Evolutionary conservation across 1,284 basidiomycete species (phyloP).

Genomic region (Polyporus tsugae): DNA sequence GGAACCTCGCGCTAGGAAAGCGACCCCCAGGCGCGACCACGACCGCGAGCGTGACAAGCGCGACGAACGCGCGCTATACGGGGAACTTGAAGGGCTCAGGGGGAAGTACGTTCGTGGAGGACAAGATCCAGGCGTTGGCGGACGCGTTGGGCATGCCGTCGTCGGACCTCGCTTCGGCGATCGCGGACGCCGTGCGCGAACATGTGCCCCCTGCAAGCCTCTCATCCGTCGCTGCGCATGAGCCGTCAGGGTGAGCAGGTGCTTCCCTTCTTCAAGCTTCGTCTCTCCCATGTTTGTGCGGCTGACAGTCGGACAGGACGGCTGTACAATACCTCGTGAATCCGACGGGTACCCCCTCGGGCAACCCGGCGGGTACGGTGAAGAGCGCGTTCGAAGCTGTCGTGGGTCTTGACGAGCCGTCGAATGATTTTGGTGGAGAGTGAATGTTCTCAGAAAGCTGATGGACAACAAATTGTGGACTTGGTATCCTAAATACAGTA

Average conservation of each 20-base stretch:
- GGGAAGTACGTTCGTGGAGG: constrained; percentile 53
- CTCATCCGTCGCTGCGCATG: constrained; percentile 57
- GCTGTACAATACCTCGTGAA: constrained; percentile 39
- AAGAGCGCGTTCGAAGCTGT: constrained; percentile 50
- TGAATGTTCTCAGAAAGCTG: not conserved
- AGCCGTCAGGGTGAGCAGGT: constrained; percentile 53
- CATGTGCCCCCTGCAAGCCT: constrained; percentile 66
- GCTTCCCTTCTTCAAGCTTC: constrained; percentile 29
- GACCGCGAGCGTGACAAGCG: constrained; percentile 14
- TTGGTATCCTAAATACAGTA: no score
- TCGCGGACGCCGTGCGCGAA: constrained; percentile 62
- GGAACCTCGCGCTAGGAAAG: constrained; percentile 58
- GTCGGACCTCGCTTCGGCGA: constrained; percentile 65
- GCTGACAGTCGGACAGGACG: constrained; percentile 28
- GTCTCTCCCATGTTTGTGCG: not conserved
- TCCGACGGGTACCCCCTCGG: constrained; percentile 28
- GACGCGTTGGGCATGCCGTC: constrained; percentile 66
- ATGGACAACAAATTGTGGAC: no score
- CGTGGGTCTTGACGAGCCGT: constrained; percentile 58
- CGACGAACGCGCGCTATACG: not conserved
- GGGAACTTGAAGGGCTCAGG: not conserved
- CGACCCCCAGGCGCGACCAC: constrained; percentile 35
- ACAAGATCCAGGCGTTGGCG: constrained; percentile 65
- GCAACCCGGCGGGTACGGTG: constrained; percentile 31
- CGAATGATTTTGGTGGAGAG: constrained; percentile 28